A percentile compares a stretch with the other conserved stretches of the same genome.
Evolutionary conservation across 306 rosid genomes (phyloP).

Genomic region (Quillaja saponaria): DNA sequence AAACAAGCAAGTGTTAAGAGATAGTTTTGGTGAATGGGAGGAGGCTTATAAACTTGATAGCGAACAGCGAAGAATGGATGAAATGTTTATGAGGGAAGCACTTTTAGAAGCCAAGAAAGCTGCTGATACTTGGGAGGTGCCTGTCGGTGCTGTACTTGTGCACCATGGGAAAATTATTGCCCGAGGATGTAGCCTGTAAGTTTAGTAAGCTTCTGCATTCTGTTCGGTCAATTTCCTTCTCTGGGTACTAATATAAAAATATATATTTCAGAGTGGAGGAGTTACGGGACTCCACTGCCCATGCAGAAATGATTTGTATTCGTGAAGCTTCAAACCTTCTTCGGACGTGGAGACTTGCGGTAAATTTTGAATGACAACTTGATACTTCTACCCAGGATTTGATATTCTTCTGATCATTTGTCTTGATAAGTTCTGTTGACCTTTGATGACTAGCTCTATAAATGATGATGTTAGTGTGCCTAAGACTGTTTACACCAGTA

Average conservation of each 20-base stretch:
- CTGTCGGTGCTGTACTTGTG: slow-evolving; percentile 96
- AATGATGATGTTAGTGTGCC: background rate
- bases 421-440: too few relatives aligned
- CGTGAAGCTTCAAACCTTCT: slow-evolving; percentile 86
- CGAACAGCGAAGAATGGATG: slow-evolving; percentile 74
- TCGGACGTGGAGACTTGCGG: slow-evolving; percentile 88
- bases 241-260: slow-evolving; percentile 27
- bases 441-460: background rate
- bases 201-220: slow-evolving; percentile 23
- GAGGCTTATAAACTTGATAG: slow-evolving; percentile 67
- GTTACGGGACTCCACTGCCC: slow-evolving; percentile 95
- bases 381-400: slow-evolving; percentile 16
- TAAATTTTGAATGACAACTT: slow-evolving; percentile 42
- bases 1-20: slow-evolving; percentile 66
- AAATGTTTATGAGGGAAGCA: slow-evolving; percentile 94
- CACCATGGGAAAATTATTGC: slow-evolving; percentile 85
- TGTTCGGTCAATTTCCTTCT: slow-evolving; percentile 7
- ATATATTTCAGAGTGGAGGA: slow-evolving; percentile 78
- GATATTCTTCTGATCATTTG: slow-evolving; percentile 2
- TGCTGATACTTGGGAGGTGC: slow-evolving; percentile 97
- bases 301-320: slow-evolving; percentile 95
- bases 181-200: slow-evolving; percentile 92
- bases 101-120: slow-evolving; percentile 92
- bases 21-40: slow-evolving; percentile 94
- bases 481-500: background rate